phyloP scores from a whole-genome alignment of 345 rosid species.

The Pistacia vera region DNA sequence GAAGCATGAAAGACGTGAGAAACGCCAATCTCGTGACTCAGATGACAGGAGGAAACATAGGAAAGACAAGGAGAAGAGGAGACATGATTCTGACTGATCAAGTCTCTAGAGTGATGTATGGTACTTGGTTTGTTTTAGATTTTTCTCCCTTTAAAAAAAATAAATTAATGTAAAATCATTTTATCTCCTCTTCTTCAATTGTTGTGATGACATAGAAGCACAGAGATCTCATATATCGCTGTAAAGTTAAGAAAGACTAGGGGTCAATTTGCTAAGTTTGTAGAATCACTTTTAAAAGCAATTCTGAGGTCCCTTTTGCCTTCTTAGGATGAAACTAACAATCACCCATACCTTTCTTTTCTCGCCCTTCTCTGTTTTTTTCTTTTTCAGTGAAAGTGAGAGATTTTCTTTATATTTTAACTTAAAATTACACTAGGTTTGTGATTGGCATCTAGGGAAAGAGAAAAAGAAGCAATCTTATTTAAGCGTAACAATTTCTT shows the following conservation, averaged over 20 bases:
- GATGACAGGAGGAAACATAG: slow-evolving; percentile 58
- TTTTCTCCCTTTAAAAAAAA: too few species aligned
- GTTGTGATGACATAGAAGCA: too few species aligned
- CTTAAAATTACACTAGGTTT: too few species aligned
- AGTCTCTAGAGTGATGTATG: too few species aligned
- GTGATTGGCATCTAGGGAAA: too few species aligned
- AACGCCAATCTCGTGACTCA: slow-evolving; percentile 48
- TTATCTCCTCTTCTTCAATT: too few species aligned
- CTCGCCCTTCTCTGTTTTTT: too few species aligned
- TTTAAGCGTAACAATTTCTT: too few species aligned
- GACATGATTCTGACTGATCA: slow-evolving; percentile 60
- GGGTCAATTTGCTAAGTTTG: background rate
- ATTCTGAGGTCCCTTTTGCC: background rate
- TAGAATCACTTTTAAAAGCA: background rate
- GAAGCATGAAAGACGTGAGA: slow-evolving; percentile 50
- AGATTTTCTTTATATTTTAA: too few species aligned
- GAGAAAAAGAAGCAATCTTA: too few species aligned
- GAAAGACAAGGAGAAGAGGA: slow-evolving; percentile 65
- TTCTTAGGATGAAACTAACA: background rate
- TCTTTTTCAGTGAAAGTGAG: background rate
- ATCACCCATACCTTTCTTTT: background rate
- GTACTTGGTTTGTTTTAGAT: background rate
- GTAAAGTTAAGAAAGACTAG: too few species aligned
- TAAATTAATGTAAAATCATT: too few species aligned
- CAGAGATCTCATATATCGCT: background rate